Evolutionary conservation across 1,284 basidiomycete genomes (phyloP), one percentile per base, ranked within the genome.

Genomic region (Flammula alnicola): DNA sequence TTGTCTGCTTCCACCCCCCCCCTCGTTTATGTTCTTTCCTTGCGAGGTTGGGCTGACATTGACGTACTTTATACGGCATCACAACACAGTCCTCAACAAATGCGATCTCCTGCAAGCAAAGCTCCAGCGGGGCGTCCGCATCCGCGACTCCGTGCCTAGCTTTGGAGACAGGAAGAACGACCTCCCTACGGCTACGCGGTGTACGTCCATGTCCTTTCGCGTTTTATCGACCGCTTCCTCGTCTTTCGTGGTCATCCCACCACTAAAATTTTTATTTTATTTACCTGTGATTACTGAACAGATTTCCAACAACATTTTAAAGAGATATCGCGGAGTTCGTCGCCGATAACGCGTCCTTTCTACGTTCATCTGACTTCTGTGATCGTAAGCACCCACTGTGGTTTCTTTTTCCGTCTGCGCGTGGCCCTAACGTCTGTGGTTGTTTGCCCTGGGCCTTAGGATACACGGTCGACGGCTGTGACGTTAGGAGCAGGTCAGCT

Each of bases 361-460:
- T 85, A 82, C 57, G 77, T 83, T 40, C 84, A 90, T 71, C 75
- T 86, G 37, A 91, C 88, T 27, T 86, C 87, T 46, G 86, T 89
- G 41, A 79, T 88, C 49, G 85, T 87, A 59, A 59, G 80, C 73
- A 20, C 14, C 43, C 40, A 4, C 11, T 51, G n/a, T n/a, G n/a
- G n/a, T 29, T 41, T 43, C 31, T 37, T 11, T 32, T 47, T n/a
- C 30, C 20, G 8, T 29, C 30, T 32, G 41, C 42, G 41, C n/a
- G 46, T 16, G 12, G 40, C 49, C 20, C 39, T 54, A 44, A 36
- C 48, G 40, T 45, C 11, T 37, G 10, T 25, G 11, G 5, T 39
- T 45, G 29, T 38, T 19, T 50, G 57, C 42, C 37, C 20, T 16
- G 9, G 12, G 16, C 8, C 35, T n/a, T 55, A 88, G 86, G 86